phyloP scores from a whole-genome alignment of 768 basidiomycete genomes.

The Suillus sp. region DNA sequence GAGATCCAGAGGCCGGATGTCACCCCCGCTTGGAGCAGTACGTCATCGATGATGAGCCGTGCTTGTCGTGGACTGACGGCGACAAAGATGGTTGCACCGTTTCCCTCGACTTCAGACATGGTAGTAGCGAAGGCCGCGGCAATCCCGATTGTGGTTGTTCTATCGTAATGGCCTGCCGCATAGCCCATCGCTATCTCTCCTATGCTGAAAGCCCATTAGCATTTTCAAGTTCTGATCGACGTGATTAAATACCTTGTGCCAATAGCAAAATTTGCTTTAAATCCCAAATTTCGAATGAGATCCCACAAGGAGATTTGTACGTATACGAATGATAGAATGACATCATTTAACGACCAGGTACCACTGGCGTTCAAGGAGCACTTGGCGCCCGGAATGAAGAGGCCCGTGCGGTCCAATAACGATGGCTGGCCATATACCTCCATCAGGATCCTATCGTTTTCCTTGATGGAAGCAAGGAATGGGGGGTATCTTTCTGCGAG shows the following conservation, averaged over 20 bases:
- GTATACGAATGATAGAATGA: slow-evolving; percentile 36
- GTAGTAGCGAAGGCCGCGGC: slow-evolving; percentile 39
- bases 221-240: background rate
- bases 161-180: slow-evolving; percentile 39
- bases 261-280: slow-evolving; percentile 36
- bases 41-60: slow-evolving; percentile 35
- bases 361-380: slow-evolving; percentile 27
- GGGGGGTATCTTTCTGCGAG: slow-evolving; percentile 34
- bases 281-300: slow-evolving; percentile 34
- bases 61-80: slow-evolving; percentile 37
- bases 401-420: slow-evolving; percentile 35
- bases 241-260: slow-evolving; percentile 31
- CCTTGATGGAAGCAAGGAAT: slow-evolving; percentile 32
- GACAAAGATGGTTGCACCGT: slow-evolving; percentile 39
- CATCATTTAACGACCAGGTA: slow-evolving; percentile 37
- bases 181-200: slow-evolving; percentile 42
- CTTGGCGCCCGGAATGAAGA: slow-evolving; percentile 33
- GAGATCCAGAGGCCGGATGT: slow-evolving; percentile 36
- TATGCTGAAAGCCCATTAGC: slow-evolving; percentile 20
- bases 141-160: slow-evolving; percentile 36
- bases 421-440: slow-evolving; percentile 31
- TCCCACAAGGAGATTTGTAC: slow-evolving; percentile 38
- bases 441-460: slow-evolving; percentile 37
- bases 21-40: slow-evolving; percentile 29
- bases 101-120: slow-evolving; percentile 37